Conservation (phyloP, 345 rosid species). For the Punica granatum region DNA sequence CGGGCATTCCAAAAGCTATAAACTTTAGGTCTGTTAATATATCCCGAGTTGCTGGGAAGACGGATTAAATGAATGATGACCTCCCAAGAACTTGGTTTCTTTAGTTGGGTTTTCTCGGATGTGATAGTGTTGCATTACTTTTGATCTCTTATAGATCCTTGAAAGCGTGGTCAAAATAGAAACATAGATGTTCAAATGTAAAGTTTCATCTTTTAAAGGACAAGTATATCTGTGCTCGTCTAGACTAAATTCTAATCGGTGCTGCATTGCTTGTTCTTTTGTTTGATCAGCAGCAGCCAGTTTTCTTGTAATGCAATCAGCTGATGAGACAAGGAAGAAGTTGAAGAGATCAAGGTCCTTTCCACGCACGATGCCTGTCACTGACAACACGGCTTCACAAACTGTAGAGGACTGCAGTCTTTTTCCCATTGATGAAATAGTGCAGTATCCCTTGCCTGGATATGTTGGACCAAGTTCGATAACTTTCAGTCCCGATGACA, state of each 20-base stretch:
- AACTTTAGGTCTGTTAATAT: background rate
- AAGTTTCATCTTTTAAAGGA: background rate
- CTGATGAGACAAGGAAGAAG: conserved; percentile 33
- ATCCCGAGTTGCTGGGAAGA: too few species aligned
- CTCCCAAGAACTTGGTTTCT: too few species aligned
- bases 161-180: background rate
- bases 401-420: conserved; percentile 28
- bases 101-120: too few species aligned
- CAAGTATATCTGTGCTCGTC: background rate
- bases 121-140: too few species aligned
- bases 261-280: conserved; percentile 14
- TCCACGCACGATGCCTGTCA: conserved; percentile 39
- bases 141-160: too few species aligned
- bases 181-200: background rate
- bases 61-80: too few species aligned
- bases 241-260: background rate
- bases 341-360: conserved; percentile 40
- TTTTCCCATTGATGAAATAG: conserved; percentile 73
- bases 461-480: conserved; percentile 65
- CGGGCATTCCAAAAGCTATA: background rate
- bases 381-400: conserved; percentile 33
- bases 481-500: conserved; percentile 83
- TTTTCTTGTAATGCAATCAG: conserved; percentile 51
- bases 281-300: conserved; percentile 10
- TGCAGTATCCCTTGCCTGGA: conserved; percentile 90